These are phyloP conservation scores for Nemania sp. DNA, from an alignment of 2,329 filamentous ascomycete genomes.

Conservation along the genomic window DNA sequence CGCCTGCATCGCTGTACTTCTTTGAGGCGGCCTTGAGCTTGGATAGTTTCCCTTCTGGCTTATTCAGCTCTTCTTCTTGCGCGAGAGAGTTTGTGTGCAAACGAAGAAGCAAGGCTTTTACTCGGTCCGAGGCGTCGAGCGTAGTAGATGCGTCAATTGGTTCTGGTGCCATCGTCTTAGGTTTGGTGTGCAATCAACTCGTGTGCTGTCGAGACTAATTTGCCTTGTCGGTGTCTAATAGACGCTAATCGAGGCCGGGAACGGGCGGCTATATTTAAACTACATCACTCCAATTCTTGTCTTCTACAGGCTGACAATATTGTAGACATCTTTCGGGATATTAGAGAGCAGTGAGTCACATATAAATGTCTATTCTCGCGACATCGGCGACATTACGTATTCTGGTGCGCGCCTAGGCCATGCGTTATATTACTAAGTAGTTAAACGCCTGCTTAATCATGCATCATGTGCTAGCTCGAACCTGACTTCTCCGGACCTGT, in stretches of 20 bases:
- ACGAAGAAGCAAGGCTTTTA: slow-evolving; percentile 32
- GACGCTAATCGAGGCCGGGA: background rate
- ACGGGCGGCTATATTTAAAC: background rate
- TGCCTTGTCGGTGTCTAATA: background rate
- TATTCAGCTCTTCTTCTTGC: slow-evolving; percentile 32
- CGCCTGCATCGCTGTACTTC: background rate
- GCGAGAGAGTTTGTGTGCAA: slow-evolving; percentile 28
- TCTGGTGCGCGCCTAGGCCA: background rate
- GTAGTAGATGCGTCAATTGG: slow-evolving; percentile 19
- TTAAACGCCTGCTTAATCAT: background rate
- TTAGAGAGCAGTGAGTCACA: background rate
- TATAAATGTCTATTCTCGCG: background rate
- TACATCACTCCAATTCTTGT: background rate
- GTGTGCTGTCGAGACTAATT: background rate
- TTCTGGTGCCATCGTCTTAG: slow-evolving; percentile 26
- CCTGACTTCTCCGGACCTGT: background rate
- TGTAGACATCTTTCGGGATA: background rate
- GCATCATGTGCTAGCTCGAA: background rate
- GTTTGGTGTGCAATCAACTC: background rate
- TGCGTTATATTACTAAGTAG: background rate
- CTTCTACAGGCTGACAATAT: background rate
- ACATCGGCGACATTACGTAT: background rate
- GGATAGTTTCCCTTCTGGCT: slow-evolving; percentile 5
- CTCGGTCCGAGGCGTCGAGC: slow-evolving; percentile 33
- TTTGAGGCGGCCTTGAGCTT: slow-evolving; percentile 18